phyloP scores from a whole-genome alignment of 441 rosid genomes.

The Omphalea diandra region DNA sequence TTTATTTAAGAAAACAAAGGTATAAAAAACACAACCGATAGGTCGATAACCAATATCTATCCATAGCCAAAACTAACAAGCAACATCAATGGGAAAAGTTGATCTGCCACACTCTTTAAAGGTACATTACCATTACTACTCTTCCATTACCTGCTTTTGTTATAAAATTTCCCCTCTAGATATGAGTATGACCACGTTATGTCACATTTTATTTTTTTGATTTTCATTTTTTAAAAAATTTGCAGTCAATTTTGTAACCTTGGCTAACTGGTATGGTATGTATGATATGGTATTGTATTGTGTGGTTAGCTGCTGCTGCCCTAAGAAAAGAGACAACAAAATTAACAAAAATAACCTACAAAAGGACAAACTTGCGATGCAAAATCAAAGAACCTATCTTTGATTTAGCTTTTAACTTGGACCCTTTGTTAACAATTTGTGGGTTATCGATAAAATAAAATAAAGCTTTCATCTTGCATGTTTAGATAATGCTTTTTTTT shows the following conservation, averaged over 20 bases:
- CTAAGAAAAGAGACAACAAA: not conserved
- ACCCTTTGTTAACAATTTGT: constrained; percentile 1
- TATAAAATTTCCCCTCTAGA: constrained; percentile 6
- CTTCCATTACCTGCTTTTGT: constrained; percentile 1
- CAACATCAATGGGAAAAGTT: constrained; percentile 28
- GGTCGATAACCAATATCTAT: too few species aligned
- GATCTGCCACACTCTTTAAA: constrained; percentile 30
- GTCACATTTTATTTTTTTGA: constrained; percentile 34
- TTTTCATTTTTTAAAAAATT: not conserved
- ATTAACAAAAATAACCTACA: not conserved
- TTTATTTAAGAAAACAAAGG: too few species aligned
- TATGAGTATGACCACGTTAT: constrained; percentile 12
- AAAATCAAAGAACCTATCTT: constrained; percentile 18
- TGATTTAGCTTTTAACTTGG: constrained; percentile 10
- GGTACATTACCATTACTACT: constrained; percentile 36
- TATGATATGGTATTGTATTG: too few species aligned
- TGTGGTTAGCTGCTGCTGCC: constrained; percentile 18
- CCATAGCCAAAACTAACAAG: constrained; percentile 18
- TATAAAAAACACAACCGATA: too few species aligned
- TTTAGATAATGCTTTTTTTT: not conserved
- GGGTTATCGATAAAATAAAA: not conserved
- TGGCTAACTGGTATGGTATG: constrained; percentile 2
- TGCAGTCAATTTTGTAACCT: constrained; percentile 20
- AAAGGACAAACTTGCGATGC: not conserved
- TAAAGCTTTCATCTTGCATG: constrained; percentile 17